Evolutionary conservation across 2,329 filamentous ascomycete genomes (phyloP).

Genomic region (Westerdykella ornata): DNA sequence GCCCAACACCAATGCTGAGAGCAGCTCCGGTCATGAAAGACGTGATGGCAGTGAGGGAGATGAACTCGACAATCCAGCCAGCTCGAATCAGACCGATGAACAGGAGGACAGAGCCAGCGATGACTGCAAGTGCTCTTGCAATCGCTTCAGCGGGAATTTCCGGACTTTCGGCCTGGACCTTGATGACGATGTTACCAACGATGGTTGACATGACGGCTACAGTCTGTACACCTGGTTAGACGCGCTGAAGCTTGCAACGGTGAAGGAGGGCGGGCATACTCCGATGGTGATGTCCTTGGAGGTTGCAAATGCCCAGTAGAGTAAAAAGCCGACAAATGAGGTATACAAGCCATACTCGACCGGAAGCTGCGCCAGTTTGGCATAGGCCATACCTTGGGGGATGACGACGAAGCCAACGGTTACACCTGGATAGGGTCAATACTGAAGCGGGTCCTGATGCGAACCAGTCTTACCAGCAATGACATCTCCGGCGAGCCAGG

Average conservation of each 20-base stretch:
- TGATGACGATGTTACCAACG: conserved; percentile 70
- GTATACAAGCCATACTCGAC: conserved; percentile 85
- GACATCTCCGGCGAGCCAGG: conserved; percentile 84
- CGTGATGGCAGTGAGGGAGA: conserved; percentile 81
- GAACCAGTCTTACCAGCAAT: conserved; percentile 61
- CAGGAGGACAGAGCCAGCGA: conserved; percentile 71
- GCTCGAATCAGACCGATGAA: conserved; percentile 72
- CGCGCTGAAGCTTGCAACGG: neutral
- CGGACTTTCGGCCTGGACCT: conserved; percentile 49
- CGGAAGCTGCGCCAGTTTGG: conserved; percentile 70
- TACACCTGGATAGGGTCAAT: conserved; percentile 44
- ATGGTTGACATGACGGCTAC: conserved; percentile 94
- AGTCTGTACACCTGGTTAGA: conserved; percentile 48
- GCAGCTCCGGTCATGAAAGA: conserved; percentile 98
- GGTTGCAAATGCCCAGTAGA: conserved; percentile 98
- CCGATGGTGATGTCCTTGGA: conserved; percentile 98
- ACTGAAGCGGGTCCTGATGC: neutral
- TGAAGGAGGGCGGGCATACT: conserved; percentile 45
- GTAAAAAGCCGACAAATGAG: conserved; percentile 88
- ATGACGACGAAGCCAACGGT: conserved; percentile 76
- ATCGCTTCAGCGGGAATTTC: conserved; percentile 46
- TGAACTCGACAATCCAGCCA: conserved; percentile 91
- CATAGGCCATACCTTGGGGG: conserved; percentile 97
- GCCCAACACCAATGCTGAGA: conserved; percentile 77
- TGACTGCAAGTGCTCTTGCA: conserved; percentile 71